phyloP scores from a whole-genome alignment of 257 asterid genomes.

The Cordia subcordata region DNA sequence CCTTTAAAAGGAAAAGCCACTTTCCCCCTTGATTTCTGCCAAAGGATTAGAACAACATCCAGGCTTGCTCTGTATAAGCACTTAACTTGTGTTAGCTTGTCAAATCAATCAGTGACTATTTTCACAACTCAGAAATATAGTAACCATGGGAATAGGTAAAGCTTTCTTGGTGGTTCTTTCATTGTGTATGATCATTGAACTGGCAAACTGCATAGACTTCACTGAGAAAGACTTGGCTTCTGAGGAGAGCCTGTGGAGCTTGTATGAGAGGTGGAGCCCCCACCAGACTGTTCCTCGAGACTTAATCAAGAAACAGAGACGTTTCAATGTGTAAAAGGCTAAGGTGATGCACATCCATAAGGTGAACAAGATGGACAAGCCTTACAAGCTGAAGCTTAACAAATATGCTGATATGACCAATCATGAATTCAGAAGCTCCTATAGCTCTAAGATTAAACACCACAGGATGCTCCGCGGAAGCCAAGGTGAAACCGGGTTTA shows the following conservation, averaged over 20 bases:
- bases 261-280: conserved; percentile 82
- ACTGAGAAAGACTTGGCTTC: conserved; percentile 65
- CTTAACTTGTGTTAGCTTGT: background rate
- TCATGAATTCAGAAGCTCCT: conserved; percentile 55
- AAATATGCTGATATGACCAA: conserved; percentile 72
- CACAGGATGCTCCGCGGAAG: conserved; percentile 50
- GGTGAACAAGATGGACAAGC: conserved; percentile 67
- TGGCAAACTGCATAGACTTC: conserved; percentile 55
- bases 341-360: conserved; percentile 62
- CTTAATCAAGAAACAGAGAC: conserved; percentile 51
- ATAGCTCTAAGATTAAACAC: conserved; percentile 64
- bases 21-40: conserved; percentile 31
- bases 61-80: conserved; percentile 21
- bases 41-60: conserved; percentile 9
- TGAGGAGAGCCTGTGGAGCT: conserved; percentile 73
- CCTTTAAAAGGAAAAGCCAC: conserved; percentile 11
- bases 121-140: background rate
- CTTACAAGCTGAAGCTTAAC: conserved; percentile 83
- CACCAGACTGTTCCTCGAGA: conserved; percentile 67
- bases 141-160: conserved; percentile 31
- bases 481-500: conserved; percentile 41
- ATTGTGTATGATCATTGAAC: conserved; percentile 28
- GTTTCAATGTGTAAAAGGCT: conserved; percentile 79
- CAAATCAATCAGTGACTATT: background rate
- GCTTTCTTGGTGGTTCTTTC: conserved; percentile 28